phyloP scores from a whole-genome alignment of 2,329 filamentous ascomycete species.

The Cercospora sojina region DNA sequence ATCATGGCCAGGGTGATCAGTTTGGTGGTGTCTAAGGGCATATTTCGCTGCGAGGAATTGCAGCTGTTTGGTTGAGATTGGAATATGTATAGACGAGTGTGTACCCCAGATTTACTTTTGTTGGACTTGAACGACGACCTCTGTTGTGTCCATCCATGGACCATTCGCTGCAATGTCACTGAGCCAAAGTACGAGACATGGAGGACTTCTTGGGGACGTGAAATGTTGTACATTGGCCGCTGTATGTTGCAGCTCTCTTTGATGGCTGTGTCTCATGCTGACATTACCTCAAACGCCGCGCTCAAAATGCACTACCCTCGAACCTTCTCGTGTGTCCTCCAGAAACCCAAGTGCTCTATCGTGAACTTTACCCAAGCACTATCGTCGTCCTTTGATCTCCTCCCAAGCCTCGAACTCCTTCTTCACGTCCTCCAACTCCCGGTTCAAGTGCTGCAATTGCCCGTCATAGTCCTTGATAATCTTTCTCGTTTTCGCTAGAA shows the following conservation, averaged over 20 bases:
- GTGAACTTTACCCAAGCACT: background rate
- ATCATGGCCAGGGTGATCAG: slow-evolving; percentile 31
- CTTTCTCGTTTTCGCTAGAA: slow-evolving; percentile 72
- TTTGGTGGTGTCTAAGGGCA: slow-evolving; percentile 23
- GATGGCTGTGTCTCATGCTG: background rate
- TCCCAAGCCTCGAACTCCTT: slow-evolving; percentile 61
- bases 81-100: background rate
- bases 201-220: background rate
- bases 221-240: background rate
- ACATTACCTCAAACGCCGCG: slow-evolving; percentile 1
- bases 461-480: slow-evolving; percentile 79
- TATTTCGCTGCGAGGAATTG: background rate
- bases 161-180: no score
- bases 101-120: background rate
- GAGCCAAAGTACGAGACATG: no score
- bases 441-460: slow-evolving; percentile 72
- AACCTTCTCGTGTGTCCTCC: background rate
- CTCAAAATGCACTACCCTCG: background rate
- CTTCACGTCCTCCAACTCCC: slow-evolving; percentile 59
- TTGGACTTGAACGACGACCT: background rate
- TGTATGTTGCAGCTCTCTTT: background rate
- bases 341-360: background rate
- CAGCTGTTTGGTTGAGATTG: slow-evolving; percentile 1
- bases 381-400: slow-evolving; percentile 26
- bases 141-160: no score